phyloP scores from a whole-genome alignment of 2,329 filamentous ascomycete species.

The Macrophomina phaseolina region DNA sequence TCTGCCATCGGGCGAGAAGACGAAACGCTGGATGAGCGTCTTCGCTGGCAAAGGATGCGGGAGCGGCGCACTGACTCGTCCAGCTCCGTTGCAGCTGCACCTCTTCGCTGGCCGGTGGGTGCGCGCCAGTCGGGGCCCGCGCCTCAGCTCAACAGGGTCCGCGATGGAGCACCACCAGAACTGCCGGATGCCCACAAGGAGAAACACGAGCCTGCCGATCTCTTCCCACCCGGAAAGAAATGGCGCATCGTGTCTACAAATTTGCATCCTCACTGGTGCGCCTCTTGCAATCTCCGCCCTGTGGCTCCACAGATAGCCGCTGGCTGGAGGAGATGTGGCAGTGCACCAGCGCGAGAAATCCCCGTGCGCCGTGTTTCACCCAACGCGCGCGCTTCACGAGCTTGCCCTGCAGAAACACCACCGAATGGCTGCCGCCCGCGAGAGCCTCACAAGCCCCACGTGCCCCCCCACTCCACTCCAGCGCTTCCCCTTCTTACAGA shows the following conservation, averaged over 20 bases:
- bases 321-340: constrained; percentile 1
- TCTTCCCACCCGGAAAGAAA: neutral
- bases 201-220: neutral
- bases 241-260: constrained; percentile 6
- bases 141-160: constrained; percentile 4
- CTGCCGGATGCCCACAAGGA: neutral
- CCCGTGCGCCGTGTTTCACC: constrained; percentile 12
- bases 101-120: constrained; percentile 13
- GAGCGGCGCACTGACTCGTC: neutral
- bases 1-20: neutral
- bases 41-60: constrained; percentile 1
- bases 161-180: constrained; percentile 12
- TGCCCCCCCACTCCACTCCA: neutral
- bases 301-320: constrained; percentile 15
- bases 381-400: constrained; percentile 10
- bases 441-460: neutral
- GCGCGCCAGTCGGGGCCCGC: neutral
- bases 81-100: neutral
- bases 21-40: constrained; percentile 9
- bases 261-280: constrained; percentile 3
- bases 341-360: neutral
- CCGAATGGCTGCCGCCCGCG: neutral
- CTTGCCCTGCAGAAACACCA: neutral
- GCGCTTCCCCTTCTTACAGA: neutral
- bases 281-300: constrained; percentile 3